Conservation (phyloP, 1,284 basidiomycete species). For the Leccinum huronense region DNA sequence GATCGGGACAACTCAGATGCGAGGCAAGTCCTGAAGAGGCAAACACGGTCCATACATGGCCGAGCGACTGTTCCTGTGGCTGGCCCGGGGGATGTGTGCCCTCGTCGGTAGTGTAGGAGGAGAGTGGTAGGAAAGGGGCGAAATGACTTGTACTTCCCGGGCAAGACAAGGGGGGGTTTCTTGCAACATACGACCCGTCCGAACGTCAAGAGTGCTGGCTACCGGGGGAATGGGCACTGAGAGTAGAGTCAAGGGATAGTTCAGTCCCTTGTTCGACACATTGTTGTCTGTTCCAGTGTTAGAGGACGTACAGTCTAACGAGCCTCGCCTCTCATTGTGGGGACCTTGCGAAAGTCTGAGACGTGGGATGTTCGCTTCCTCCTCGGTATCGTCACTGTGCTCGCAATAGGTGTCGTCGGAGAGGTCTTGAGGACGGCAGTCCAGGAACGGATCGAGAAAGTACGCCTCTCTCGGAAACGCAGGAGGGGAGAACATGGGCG, state of each 20-base stretch:
- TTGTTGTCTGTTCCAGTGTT: background rate
- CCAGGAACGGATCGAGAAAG: background rate
- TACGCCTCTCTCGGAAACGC: background rate
- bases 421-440: background rate
- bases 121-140: background rate
- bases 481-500: background rate
- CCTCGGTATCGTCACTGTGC: background rate
- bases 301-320: background rate
- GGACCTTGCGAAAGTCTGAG: background rate
- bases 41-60: background rate
- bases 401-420: background rate
- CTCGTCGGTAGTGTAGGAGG: conserved; percentile 6
- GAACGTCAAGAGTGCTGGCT: background rate
- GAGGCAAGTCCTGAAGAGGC: conserved; percentile 14
- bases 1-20: conserved; percentile 8
- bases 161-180: background rate
- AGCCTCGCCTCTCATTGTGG: background rate
- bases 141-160: background rate
- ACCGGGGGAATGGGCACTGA: background rate
- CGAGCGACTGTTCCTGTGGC: background rate
- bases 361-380: background rate
- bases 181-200: background rate
- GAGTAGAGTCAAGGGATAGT: conserved; percentile 18
- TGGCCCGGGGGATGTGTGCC: conserved; percentile 7
- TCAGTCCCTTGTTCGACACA: conserved; percentile 6